phyloP scores from a whole-genome alignment of 202 grass and related monocot genomes.

The Alloteropsis angusta region DNA sequence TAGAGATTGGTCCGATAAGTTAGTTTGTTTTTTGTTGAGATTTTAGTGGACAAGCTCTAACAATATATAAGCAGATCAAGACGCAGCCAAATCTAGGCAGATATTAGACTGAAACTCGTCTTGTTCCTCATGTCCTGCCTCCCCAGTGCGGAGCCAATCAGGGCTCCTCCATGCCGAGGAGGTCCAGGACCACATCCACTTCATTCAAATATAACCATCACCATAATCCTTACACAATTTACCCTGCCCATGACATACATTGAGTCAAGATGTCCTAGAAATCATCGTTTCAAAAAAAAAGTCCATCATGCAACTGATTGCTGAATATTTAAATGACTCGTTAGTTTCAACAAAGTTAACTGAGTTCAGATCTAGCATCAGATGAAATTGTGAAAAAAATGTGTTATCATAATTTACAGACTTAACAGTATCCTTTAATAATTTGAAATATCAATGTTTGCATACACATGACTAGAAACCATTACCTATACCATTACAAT shows the following conservation, averaged over 20 bases:
- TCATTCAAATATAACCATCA: no score
- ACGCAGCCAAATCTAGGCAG: no score
- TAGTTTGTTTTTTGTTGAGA: no score
- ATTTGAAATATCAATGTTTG: neutral
- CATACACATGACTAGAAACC: neutral
- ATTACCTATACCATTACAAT: neutral
- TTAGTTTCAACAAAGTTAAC: neutral
- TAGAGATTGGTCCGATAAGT: no score
- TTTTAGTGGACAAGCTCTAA: no score
- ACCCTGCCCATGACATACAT: neutral
- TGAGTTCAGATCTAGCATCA: neutral
- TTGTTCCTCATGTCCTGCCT: no score
- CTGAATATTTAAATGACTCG: neutral
- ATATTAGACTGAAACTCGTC: no score
- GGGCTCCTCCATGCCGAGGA: no score
- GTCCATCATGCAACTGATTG: neutral
- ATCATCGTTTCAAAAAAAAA: conserved; percentile 11
- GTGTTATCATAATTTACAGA: neutral
- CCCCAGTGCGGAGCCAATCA: no score
- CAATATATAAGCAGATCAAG: no score
- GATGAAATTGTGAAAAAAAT: neutral
- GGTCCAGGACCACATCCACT: no score
- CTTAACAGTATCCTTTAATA: neutral
- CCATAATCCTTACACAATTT: no score
- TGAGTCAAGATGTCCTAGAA: neutral